These are phyloP conservation scores for Saksenaea oblongispora DNA, from an alignment of 371 early-diverging fungal genomes.

Conservation along the genomic window DNA sequence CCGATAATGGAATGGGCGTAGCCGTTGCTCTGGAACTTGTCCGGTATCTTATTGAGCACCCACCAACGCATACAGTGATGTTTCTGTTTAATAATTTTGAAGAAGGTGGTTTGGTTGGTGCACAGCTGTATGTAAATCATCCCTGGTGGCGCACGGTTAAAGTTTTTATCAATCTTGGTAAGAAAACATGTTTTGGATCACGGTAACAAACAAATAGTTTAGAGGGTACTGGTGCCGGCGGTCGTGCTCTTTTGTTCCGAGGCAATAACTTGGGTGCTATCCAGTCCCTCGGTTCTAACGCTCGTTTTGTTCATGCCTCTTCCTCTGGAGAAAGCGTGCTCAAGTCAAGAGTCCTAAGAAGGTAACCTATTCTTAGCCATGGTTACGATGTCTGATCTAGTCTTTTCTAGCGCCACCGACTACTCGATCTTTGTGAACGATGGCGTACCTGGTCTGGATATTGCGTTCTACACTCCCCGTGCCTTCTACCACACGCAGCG, in stretches of 20 bases:
- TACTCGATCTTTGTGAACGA: slow-evolving; percentile 58
- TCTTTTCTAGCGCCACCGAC: slow-evolving; percentile 59
- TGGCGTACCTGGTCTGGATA: slow-evolving; percentile 68
- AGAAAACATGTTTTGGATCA: neutral
- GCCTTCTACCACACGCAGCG: slow-evolving; percentile 67
- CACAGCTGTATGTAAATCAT: slow-evolving; percentile 66
- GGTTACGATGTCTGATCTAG: neutral
- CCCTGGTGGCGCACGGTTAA: slow-evolving; percentile 72
- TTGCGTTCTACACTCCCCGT: slow-evolving; percentile 64
- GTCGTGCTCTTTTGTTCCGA: slow-evolving; percentile 69
- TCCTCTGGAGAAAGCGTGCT: slow-evolving; percentile 66
- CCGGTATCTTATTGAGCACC: slow-evolving; percentile 58
- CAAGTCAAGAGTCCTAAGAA: slow-evolving; percentile 58
- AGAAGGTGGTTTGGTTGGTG: slow-evolving; percentile 77
- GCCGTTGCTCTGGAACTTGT: slow-evolving; percentile 70
- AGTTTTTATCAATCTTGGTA: slow-evolving; percentile 77
- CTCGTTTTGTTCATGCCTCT: slow-evolving; percentile 31
- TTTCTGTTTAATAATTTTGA: slow-evolving; percentile 87
- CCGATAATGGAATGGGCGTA: slow-evolving; percentile 81
- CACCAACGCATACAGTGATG: slow-evolving; percentile 59
- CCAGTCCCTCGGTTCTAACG: slow-evolving; percentile 35
- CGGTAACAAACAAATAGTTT: neutral
- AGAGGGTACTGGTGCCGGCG: slow-evolving; percentile 77
- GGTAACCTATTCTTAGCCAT: slow-evolving; percentile 19
- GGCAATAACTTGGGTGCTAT: slow-evolving; percentile 48